Base-by-base conservation (phyloP, 768 basidiomycete species). In the Phaffia australis region DNA sequence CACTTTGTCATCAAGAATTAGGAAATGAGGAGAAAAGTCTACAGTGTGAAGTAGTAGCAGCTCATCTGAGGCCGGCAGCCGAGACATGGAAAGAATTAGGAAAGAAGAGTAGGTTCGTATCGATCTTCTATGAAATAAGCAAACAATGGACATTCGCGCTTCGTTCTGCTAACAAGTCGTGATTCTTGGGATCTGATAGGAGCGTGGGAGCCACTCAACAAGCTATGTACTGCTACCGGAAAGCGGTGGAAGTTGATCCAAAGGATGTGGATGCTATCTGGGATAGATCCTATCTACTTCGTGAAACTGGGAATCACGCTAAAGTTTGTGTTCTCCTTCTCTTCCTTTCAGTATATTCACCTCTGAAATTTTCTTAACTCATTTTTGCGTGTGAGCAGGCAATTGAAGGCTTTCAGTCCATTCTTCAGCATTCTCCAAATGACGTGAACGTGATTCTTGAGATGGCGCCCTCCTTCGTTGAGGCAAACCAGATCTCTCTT, bases 41-140 rank as follows among this genome's bases (percentile, higher is more conserved):
- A 16, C 88, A 91, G 74, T 80, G 91, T 60, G 81, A 87, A 56
- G 87, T 98, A 52, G 88, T 95, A 82, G 90, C 85, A 0, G 89
- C 91, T 3, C 93, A 97, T 79, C 79, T 99, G 60, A 81, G 82
- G 56, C 84, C 87, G 58, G 88, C 88, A 71, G 81, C 85, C 0
- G 87, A 89, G n/a, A 85, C 86, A 65, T 98, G 94, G 94, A 86
- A 85, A 64, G 79, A 85, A 2, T 77, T 95, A 8, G 93, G 87
- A 0, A 78, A 79, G 56, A 82, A 88, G 72, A 89, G 87, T 5
- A 83, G 81, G 89, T 90, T 70, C 61, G 79, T 76, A 21, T 18
- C 69, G 70, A 49, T 50, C 49, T 2, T 54, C 55, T 16, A 8
- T n/a, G 18, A 16, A 27, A 4, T n/a, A 16, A 54, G n/a, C 8